Conservation (phyloP, 768 basidiomycete genomes). For the Xanthoconium stramineum region DNA sequence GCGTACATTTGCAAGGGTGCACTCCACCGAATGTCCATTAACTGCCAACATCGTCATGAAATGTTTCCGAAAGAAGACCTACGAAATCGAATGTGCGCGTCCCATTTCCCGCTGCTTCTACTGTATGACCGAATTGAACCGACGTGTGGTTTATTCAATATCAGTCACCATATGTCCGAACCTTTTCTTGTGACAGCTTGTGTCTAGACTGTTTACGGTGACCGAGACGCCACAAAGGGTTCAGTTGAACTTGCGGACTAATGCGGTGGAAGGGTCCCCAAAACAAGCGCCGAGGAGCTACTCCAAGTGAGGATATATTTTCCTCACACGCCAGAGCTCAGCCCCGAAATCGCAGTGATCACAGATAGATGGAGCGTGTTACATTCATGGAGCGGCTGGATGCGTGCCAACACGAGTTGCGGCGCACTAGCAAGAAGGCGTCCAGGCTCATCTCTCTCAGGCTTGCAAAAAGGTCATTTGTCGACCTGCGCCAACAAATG, state of each 20-base stretch:
- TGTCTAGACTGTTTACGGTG: constrained; percentile 32
- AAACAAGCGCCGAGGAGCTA: constrained; percentile 51
- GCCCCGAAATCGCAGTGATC: constrained; percentile 80
- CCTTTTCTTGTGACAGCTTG: constrained; percentile 53
- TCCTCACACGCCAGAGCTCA: constrained; percentile 59
- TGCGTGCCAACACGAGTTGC: neutral
- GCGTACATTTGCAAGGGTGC: constrained; percentile 61
- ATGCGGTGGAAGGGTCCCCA: neutral
- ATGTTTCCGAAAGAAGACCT: constrained; percentile 48
- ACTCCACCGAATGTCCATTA: constrained; percentile 25
- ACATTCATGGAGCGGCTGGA: constrained; percentile 1
- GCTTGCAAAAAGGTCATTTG: constrained; percentile 52
- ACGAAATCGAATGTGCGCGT: constrained; percentile 66
- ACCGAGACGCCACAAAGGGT: neutral
- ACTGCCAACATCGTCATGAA: constrained; percentile 7
- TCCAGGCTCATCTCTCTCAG: constrained; percentile 75
- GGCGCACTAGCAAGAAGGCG: constrained; percentile 31
- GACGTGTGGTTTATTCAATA: constrained; percentile 53
- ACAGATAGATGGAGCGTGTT: constrained; percentile 60
- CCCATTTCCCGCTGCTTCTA: neutral
- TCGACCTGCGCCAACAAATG: constrained; percentile 53
- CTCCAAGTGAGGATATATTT: constrained; percentile 62
- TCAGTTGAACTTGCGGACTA: constrained; percentile 3
- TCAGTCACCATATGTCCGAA: constrained; percentile 59
- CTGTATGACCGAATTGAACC: constrained; percentile 7